These are phyloP conservation scores for Dipteronia dyeriana DNA, from an alignment of 345 rosid species.

Conservation along the genomic window DNA sequence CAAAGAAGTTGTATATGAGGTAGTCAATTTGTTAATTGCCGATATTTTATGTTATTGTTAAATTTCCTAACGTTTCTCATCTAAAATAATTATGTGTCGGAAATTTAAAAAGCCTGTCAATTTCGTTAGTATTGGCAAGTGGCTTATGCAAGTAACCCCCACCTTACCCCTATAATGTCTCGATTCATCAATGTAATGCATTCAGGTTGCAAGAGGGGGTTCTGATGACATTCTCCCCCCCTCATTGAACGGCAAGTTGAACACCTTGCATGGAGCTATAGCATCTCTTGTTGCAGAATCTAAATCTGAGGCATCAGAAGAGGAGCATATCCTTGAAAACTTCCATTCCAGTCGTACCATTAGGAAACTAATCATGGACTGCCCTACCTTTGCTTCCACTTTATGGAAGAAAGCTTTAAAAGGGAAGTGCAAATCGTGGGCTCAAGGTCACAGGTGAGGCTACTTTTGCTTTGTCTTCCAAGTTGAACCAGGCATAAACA, in stretches of 20 bases:
- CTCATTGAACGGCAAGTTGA: slow-evolving; percentile 56
- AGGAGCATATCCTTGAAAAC: slow-evolving; percentile 74
- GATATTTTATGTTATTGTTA: neutral
- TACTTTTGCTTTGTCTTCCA: neutral
- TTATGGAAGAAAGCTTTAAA: slow-evolving; percentile 75
- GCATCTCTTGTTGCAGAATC: slow-evolving; percentile 62
- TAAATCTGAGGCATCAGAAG: slow-evolving; percentile 51
- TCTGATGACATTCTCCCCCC: slow-evolving; percentile 62
- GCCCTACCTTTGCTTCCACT: slow-evolving; percentile 63
- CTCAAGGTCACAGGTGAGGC: slow-evolving; percentile 88
- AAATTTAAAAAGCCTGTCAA: neutral
- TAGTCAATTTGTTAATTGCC: slow-evolving; percentile 19
- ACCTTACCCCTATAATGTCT: neutral
- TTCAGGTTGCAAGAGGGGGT: slow-evolving; percentile 78
- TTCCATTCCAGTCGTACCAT: slow-evolving; percentile 82
- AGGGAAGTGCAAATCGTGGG: slow-evolving; percentile 67
- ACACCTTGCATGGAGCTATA: slow-evolving; percentile 59
- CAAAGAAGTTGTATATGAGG: slow-evolving; percentile 86
- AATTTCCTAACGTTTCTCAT: neutral
- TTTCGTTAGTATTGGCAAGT: neutral
- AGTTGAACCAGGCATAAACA: neutral
- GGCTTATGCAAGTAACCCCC: neutral
- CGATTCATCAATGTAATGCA: neutral
- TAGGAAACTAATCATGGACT: slow-evolving; percentile 70
- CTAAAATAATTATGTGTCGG: neutral